phyloP scores from a whole-genome alignment of 2,329 filamentous ascomycete species.

The Scedosporium aurantiacum region DNA sequence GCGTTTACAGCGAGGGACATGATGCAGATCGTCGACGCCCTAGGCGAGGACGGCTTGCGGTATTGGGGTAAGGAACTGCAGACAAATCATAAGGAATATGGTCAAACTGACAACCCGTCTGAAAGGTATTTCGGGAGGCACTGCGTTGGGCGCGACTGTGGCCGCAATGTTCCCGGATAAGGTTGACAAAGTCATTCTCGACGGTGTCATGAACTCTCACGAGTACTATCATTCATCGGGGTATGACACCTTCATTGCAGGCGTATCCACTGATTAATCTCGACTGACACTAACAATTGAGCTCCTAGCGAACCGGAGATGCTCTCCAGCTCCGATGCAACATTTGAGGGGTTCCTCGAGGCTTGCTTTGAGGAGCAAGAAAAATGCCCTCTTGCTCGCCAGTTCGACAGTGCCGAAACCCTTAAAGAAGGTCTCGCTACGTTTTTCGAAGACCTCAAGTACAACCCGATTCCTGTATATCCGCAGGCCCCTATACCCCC shows the following conservation, averaged over 20 bases:
- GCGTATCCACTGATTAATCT: not conserved
- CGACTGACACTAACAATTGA: not conserved
- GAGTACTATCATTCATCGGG: constrained; percentile 16
- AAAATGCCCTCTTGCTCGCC: constrained; percentile 29
- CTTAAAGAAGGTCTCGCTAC: constrained; percentile 26
- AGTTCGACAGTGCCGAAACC: constrained; percentile 21
- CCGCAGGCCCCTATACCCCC: constrained; percentile 29
- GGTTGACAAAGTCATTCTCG: constrained; percentile 26
- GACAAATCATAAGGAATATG: no score
- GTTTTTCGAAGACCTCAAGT: constrained; percentile 29
- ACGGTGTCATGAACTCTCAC: constrained; percentile 22
- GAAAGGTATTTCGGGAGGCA: constrained; percentile 29
- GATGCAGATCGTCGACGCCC: constrained; percentile 25
- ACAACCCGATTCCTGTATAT: constrained; percentile 30
- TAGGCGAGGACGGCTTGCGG: constrained; percentile 24
- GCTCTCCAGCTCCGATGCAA: constrained; percentile 41
- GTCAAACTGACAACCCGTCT: not conserved
- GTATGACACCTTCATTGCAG: not conserved
- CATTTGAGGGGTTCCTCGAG: constrained; percentile 40
- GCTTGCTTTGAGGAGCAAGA: constrained; percentile 40
- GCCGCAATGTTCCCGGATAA: constrained; percentile 31
- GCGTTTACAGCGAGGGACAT: constrained; percentile 26
- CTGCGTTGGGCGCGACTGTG: constrained; percentile 24
- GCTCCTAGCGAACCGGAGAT: constrained; percentile 12
- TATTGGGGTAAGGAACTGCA: constrained; percentile 20